A percentile compares a stretch with the other conserved stretches of the same genome.
Conservation (phyloP, 352 stramenopile genomes). For the Phytophthora fragariae region DNA sequence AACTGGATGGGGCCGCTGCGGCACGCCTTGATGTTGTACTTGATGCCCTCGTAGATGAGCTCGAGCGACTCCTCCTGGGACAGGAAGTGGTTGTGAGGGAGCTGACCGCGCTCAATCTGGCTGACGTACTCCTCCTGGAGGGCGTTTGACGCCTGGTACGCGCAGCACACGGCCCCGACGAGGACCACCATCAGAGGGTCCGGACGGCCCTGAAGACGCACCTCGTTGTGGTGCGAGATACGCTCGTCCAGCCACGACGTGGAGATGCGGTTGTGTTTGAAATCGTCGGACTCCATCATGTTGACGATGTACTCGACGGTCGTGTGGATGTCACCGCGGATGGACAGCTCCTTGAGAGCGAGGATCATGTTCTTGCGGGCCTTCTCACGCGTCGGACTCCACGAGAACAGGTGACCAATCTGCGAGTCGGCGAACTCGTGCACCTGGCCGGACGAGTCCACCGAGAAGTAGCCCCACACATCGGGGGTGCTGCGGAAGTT, state of each 20-base stretch:
- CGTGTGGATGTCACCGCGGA: conserved; percentile 99
- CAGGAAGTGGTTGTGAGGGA: conserved; percentile 92
- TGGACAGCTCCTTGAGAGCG: conserved; percentile 99
- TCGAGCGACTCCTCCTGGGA: conserved; percentile 90
- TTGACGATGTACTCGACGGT: conserved; percentile 99
- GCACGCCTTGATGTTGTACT: conserved; percentile 96
- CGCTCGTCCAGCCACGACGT: conserved; percentile 99
- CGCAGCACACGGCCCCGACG: conserved; percentile 88
- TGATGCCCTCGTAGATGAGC: conserved; percentile 99
- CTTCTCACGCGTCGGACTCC: conserved; percentile 95
- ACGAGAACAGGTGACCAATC: conserved; percentile 99
- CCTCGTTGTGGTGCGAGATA: conserved; percentile 95
- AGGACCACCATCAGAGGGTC: conserved; percentile 90
- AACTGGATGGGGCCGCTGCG: conserved; percentile 93
- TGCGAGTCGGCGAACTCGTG: conserved; percentile 99
- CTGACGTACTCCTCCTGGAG: conserved; percentile 83
- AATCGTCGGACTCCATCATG: conserved; percentile 99
- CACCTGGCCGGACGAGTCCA: conserved; percentile 98
- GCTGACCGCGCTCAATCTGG: conserved; percentile 91
- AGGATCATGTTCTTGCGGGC: conserved; percentile 98
- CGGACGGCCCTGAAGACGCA: conserved; percentile 82
- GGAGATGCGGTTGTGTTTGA: conserved; percentile 98
- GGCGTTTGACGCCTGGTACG: conserved; percentile 81
- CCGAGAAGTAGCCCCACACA: conserved; percentile 99
- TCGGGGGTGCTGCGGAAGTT: conserved; percentile 99